Conservation (phyloP, 352 stramenopile genomes). For the Pythium apleroticum region DNA sequence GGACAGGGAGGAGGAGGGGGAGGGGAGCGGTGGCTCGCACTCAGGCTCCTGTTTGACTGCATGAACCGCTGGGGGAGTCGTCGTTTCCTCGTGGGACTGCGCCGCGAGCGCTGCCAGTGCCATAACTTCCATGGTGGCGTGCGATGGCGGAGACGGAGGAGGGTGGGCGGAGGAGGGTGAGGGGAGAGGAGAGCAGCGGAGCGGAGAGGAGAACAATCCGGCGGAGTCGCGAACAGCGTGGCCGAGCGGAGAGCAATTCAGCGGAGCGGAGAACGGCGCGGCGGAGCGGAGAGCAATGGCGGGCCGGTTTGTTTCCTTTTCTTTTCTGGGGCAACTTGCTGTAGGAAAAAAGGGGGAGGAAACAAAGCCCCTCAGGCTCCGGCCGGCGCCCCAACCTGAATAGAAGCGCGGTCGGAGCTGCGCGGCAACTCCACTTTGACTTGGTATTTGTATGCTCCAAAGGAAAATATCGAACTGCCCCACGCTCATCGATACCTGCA, state of each 20-base stretch:
- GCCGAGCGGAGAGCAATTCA: too few species aligned
- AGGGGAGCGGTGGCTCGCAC: not conserved
- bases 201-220: too few species aligned
- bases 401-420: constrained; percentile 11
- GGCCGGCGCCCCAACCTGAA: constrained; percentile 7
- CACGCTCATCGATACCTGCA: constrained; percentile 10
- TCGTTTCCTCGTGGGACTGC: not conserved
- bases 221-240: not conserved
- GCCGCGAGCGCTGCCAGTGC: not conserved
- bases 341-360: constrained; percentile 30
- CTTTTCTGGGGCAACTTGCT: constrained; percentile 31
- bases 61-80: not conserved
- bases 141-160: not conserved
- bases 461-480: constrained; percentile 28
- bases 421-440: constrained; percentile 9
- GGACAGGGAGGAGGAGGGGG: constrained; percentile 2
- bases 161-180: too few species aligned
- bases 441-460: constrained; percentile 22
- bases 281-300: constrained; percentile 8
- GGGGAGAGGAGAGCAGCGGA: too few species aligned
- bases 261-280: not conserved
- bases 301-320: constrained; percentile 23
- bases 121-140: constrained; percentile 1
- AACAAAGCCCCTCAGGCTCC: not conserved
- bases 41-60: not conserved